phyloP scores from a whole-genome alignment of 768 basidiomycete genomes.

The Cystobasidium tubakii region DNA sequence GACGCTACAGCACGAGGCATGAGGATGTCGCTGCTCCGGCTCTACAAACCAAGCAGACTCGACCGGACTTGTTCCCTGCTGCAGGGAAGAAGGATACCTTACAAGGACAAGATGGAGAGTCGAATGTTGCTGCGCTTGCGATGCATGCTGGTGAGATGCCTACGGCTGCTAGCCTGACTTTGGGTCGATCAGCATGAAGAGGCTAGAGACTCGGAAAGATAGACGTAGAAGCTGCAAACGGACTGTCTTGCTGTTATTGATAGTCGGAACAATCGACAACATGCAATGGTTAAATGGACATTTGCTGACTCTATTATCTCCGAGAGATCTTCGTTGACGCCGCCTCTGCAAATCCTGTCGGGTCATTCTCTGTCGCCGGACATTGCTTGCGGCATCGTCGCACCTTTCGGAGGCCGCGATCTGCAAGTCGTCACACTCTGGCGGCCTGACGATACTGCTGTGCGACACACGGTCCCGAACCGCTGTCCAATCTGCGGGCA shows the following conservation, averaged over 20 bases:
- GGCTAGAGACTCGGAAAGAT: neutral
- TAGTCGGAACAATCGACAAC: too few relatives aligned
- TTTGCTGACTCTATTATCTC: too few relatives aligned
- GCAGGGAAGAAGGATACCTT: neutral
- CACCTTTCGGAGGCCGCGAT: neutral
- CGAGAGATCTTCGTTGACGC: too few relatives aligned
- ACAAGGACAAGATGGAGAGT: conserved; percentile 16
- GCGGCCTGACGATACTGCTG: neutral
- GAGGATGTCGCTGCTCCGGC: neutral
- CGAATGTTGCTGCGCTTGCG: conserved; percentile 28
- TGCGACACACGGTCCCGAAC: neutral
- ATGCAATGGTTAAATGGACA: too few relatives aligned
- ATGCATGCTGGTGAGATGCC: conserved; percentile 19
- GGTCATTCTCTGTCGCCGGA: too few relatives aligned
- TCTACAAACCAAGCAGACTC: conserved; percentile 26
- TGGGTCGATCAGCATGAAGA: neutral
- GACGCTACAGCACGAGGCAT: neutral
- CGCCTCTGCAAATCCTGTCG: too few relatives aligned
- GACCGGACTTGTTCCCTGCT: conserved; percentile 30
- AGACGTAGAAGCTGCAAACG: too few relatives aligned
- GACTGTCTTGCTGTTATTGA: too few relatives aligned
- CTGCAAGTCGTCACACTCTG: too few relatives aligned
- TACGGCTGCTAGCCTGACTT: neutral
- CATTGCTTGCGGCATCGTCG: neutral
- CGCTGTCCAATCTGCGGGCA: neutral